Base-by-base conservation (phyloP, 2,329 filamentous ascomycete genomes). In the Pseudogymnoascus sp. region DNA sequence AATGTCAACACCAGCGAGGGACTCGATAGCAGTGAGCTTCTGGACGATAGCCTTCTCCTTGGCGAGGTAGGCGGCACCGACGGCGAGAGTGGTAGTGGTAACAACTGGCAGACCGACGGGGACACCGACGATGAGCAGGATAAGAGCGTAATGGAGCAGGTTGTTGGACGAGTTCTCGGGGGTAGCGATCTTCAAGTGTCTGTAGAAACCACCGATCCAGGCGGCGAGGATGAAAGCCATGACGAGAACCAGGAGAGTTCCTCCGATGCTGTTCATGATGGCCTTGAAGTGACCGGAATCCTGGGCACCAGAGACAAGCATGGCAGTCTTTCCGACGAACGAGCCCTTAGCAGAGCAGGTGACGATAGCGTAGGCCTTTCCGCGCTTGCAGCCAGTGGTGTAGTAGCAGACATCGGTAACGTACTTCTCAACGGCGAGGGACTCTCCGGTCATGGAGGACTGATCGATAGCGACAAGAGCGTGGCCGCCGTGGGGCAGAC, bases 181-280 rank as follows among this genome's bases (percentile, higher is more conserved):
- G 21, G 80, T 82, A 23, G 83, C 83, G 69, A 91, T 84, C 68
- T 80, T 79, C 68, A 90, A 74, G 77, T 88, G 79, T 74, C 85
- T 87, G 83, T 86, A 90, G 83, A 91, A 91, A 75, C 87, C 88
- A 76, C 88, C 88, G 69, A 91, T 88, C 88, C 88, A 91, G 70
- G 87, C 82, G 64, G 83, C 78, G 71, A 91, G 80, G 75, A 91
- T 89, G 82, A 83, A 91, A 78, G 89, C 87, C 77, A 91, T 87
- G 78, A 91, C 88, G 67, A 91, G 80, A 70, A 91, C 87, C 70
- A 91, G 81, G 64, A 91, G 81, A 65, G 85, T 79, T 62, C 87
- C 90, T 77, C 88, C 88, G 73, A 91, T 91, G 73, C 84, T 87
- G 83, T 91, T 87, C 88, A 91, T 91, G 80, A 91, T 88, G 68